phyloP scores from a whole-genome alignment of 371 early-diverging fungal genomes.

The Dinochytrium kinnereticum region DNA sequence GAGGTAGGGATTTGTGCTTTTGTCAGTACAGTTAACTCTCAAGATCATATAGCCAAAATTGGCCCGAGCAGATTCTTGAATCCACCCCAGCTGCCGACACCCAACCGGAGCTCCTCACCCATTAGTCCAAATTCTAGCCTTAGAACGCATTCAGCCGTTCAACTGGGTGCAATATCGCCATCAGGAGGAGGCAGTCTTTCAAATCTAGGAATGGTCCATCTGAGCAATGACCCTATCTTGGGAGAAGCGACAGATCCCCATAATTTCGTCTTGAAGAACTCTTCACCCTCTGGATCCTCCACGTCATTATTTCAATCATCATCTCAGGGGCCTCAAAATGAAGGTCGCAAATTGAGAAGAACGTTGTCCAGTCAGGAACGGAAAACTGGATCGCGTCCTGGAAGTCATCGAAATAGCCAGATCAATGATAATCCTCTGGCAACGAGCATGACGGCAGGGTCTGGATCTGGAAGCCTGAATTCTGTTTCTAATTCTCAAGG shows the following conservation, averaged over 20 bases:
- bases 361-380: neutral
- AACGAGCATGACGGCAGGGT: neutral
- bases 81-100: neutral
- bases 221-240: neutral
- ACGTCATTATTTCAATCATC: neutral
- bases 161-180: neutral
- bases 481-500: neutral
- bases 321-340: neutral
- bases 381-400: neutral
- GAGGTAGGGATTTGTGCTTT: neutral
- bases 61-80: neutral
- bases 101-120: neutral
- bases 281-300: neutral
- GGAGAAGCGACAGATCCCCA: no score
- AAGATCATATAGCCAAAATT: no score
- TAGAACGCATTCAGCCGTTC: neutral
- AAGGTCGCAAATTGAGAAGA: neutral
- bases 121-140: neutral
- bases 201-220: constrained; percentile 1
- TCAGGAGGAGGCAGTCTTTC: neutral
- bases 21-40: no score
- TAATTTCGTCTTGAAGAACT: neutral
- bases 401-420: neutral
- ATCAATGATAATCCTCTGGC: neutral
- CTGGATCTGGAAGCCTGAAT: neutral